Evolutionary conservation across 306 rosid genomes (phyloP), one percentile per base, ranked within the genome.

Genomic region (Begonia loranthoides): DNA sequence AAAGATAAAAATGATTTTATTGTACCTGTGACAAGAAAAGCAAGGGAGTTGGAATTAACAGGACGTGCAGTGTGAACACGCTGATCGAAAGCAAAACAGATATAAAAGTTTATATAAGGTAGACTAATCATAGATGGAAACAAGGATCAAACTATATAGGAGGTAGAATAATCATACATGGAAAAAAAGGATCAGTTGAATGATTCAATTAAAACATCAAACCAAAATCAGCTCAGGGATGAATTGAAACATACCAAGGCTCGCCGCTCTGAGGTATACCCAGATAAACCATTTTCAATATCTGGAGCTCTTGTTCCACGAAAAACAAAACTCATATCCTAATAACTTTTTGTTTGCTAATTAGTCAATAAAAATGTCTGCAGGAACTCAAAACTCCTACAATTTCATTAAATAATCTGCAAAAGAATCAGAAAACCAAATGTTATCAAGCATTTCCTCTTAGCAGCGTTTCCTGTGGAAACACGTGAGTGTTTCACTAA

Each of bases 11-110:
- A 12, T 13, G 34, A 58, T 4, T 49, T n/a, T 38, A 28, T 28
- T 4, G 56, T 72, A 85, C 97, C 95, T 73, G 97, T 89, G 54
- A 89, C 90, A 21, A 89, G 97, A 71, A 89, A 89, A 52, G 93
- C 87, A 49, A 89, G 90, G 6, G 95, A 89, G 59, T 79, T 89
- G 41, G 97, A 79, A 76, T 79, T 82, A 57, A 83, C 81, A 58
- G 84, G 79, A 6, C 81, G 97, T 10, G 79, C 73, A 39, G 83
- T 53, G 77, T 79, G 90, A 55, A 85, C 90, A 50, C 84, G 75
- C 84, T 78, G 75, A 63, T 49, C 48, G 33, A 17, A 51, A 62
- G 17, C 46, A 56, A 2, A 55, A 54, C 40, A 49, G 63, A 13
- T 17, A 36, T 47, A 22, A 53, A 28, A 46, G 61, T 17, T 39